Evolutionary conservation across 2,329 filamentous ascomycete species (phyloP), one percentile per base, ranked within the genome.

Genomic region (Aspergillus novoparasiticus): DNA sequence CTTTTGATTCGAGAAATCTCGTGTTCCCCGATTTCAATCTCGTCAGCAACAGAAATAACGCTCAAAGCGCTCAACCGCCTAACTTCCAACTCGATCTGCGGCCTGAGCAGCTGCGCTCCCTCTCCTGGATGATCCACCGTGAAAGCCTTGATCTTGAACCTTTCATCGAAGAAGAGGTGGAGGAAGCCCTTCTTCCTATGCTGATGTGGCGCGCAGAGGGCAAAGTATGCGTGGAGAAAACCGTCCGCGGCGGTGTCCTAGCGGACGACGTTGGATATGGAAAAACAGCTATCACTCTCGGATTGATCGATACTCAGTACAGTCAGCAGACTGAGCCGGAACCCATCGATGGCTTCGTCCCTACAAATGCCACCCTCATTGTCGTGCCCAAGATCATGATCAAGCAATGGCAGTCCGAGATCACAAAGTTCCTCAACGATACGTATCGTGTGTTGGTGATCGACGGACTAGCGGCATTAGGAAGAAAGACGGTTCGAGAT

Each of bases 261-360:
- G 87, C 87, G 2, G 87, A 90, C 69, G 81, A 86, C 51, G 87
- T 89, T 39, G 88, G 86, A 0, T 90, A 88, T 69, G 89, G 89
- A 0, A 91, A 91, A 69, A 91, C 89, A 0, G 83, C 87, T 1
- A 83, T 85, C 0, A 83, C 83, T 2, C 78, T 90, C 14, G 87
- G 81, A 0, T 73, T 90, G 10, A 82, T 89, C 34, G 79, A 85
- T 41, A 73, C 76, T 4, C 80, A 84, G 51, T 79, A 80, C 34
- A 70, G 75, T 51, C 46, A 59, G 43, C 12, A 62, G 54, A 48
- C 64, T 12, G 23, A 64, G 10, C 48, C 55, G 23, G 55, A 57
- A 6, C 56, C 39, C 11, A 60, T 58, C 2, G 58, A 66, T 39
- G 72, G 72, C 45, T 69, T 76, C 1, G 76, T 85, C 19, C 72